Evolutionary conservation across 257 asterid species (phyloP).

Genomic region (Nicotiana otophora): DNA sequence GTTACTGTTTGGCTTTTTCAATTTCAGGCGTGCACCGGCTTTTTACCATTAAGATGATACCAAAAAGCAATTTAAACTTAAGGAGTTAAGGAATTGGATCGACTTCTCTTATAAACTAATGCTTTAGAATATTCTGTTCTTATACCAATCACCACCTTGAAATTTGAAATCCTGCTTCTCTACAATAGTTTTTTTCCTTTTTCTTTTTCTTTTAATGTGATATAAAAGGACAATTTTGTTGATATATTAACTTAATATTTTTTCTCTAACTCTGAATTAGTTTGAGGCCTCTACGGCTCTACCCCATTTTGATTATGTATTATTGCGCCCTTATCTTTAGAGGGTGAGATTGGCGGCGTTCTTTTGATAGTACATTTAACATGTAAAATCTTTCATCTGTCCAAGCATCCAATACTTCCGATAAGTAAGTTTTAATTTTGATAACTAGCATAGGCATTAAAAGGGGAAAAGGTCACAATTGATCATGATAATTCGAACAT

Average conservation of each 20-base stretch:
- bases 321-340: background rate
- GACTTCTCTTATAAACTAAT: too few species aligned
- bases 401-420: background rate
- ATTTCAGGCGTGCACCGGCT: slow-evolving; percentile 21
- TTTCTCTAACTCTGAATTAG: too few species aligned
- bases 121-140: background rate
- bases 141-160: background rate
- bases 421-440: background rate
- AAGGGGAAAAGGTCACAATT: background rate
- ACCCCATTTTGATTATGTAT: background rate
- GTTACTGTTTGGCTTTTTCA: slow-evolving; percentile 13
- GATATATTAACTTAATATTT: background rate
- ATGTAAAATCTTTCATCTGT: too few species aligned
- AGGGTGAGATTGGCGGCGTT: too few species aligned
- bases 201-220: too few species aligned
- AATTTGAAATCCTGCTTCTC: background rate
- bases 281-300: background rate
- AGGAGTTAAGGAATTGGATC: too few species aligned
- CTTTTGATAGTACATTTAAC: too few species aligned
- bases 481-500: background rate
- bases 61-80: background rate
- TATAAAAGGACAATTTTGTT: background rate
- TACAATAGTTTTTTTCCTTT: background rate
- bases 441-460: background rate
- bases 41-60: background rate